Conservation (phyloP, 805 yeast genomes). For the Citeromyces matritensis region DNA sequence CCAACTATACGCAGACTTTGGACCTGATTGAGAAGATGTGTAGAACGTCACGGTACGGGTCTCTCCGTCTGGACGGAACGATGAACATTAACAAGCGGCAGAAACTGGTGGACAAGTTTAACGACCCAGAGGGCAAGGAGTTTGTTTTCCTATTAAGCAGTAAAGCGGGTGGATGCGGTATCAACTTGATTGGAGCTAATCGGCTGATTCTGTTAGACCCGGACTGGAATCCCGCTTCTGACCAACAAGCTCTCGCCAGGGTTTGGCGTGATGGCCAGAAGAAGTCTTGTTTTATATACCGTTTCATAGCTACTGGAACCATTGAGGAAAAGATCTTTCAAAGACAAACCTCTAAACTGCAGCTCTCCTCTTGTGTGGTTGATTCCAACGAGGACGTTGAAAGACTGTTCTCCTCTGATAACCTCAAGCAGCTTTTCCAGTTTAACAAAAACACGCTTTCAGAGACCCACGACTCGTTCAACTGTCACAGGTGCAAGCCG, state of each 20-base stretch:
- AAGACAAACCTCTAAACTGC: slow-evolving; percentile 87
- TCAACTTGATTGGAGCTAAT: slow-evolving; percentile 92
- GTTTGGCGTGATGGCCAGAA: slow-evolving; percentile 99
- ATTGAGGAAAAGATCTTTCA: slow-evolving; percentile 95
- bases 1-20: slow-evolving; percentile 88
- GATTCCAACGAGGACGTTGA: slow-evolving; percentile 95
- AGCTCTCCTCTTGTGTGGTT: slow-evolving; percentile 88
- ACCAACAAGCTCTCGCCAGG: slow-evolving; percentile 93
- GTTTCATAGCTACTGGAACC: slow-evolving; percentile 89
- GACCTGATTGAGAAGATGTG: slow-evolving; percentile 86
- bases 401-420: slow-evolving; percentile 74
- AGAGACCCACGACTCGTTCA: slow-evolving; percentile 87
- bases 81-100: slow-evolving; percentile 88
- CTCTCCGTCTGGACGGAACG: slow-evolving; percentile 80
- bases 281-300: slow-evolving; percentile 88
- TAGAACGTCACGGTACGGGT: slow-evolving; percentile 58
- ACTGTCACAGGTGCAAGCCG: slow-evolving; percentile 63
- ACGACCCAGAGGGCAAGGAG: slow-evolving; percentile 78
- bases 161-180: slow-evolving; percentile 98
- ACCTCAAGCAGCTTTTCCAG: slow-evolving; percentile 59
- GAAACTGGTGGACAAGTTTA: slow-evolving; percentile 79
- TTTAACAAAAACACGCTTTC: slow-evolving; percentile 54
- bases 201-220: slow-evolving; percentile 75
- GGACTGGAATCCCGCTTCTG: slow-evolving; percentile 98
- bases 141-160: slow-evolving; percentile 83